phyloP scores from a whole-genome alignment of 768 basidiomycete species.

The Trametes sanguinea region DNA sequence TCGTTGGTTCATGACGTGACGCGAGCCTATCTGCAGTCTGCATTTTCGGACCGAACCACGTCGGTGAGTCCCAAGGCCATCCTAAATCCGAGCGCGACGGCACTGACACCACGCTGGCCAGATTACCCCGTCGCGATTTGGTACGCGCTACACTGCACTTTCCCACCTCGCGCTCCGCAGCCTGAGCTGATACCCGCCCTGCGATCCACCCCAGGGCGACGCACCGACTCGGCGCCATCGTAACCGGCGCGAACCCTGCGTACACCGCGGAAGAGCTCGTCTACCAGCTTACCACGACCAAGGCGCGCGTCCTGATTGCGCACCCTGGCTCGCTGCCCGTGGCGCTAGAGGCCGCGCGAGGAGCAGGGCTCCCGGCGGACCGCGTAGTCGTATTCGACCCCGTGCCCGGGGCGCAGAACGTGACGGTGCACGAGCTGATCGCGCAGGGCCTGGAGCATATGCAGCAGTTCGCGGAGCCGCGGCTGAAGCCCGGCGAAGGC shows the following conservation, averaged over 20 bases:
- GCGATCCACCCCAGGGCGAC: conserved; percentile 38
- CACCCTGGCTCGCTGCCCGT: conserved; percentile 27
- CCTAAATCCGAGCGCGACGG: background rate
- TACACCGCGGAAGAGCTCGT: conserved; percentile 36
- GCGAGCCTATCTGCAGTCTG: conserved; percentile 44
- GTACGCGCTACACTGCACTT: conserved; percentile 10
- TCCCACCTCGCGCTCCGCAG: background rate
- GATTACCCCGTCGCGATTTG: conserved; percentile 31
- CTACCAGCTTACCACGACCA: conserved; percentile 34
- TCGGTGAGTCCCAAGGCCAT: conserved; percentile 18
- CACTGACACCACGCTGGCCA: background rate
- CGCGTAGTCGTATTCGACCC: conserved; percentile 31
- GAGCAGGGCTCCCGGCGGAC: conserved; percentile 24
- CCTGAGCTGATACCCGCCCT: background rate
- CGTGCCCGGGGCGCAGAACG: conserved; percentile 22
- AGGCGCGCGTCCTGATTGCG: conserved; percentile 30
- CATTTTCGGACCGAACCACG: conserved; percentile 58
- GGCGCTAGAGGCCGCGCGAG: conserved; percentile 28
- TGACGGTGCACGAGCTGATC: conserved; percentile 50
- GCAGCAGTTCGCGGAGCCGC: conserved; percentile 50
- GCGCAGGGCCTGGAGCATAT: conserved; percentile 46
- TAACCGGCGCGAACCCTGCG: conserved; percentile 43
- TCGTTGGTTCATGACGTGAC: background rate
- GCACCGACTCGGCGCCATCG: conserved; percentile 57
- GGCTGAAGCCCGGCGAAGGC: conserved; percentile 57